A percentile compares a stretch with the other conserved stretches of the same genome.
These are phyloP conservation scores for Chalciporus chontae DNA, from an alignment of 768 basidiomycete species.

Conservation along the genomic window DNA sequence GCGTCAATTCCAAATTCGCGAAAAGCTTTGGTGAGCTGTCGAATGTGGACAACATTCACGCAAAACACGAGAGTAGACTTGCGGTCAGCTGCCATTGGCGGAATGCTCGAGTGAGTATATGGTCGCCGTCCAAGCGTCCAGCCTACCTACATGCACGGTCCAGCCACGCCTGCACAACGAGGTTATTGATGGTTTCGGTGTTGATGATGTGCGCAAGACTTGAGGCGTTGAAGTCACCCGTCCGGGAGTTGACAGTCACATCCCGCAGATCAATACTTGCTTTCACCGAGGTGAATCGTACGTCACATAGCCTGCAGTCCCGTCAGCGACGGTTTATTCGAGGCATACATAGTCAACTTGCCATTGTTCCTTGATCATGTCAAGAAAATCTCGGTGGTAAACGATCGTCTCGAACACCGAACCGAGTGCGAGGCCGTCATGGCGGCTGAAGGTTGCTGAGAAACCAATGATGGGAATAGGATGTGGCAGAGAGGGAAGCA, in stretches of 20 bases:
- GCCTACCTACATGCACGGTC: conserved; percentile 68
- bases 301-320: conserved; percentile 70
- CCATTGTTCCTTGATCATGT: conserved; percentile 95
- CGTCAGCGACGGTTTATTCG: not conserved
- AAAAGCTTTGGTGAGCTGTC: conserved; percentile 68
- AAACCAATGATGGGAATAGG: conserved; percentile 87
- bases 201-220: conserved; percentile 83
- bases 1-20: conserved; percentile 79
- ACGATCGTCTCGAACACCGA: conserved; percentile 90
- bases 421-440: conserved; percentile 86
- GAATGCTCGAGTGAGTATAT: conserved; percentile 3
- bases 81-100: conserved; percentile 43
- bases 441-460: conserved; percentile 90
- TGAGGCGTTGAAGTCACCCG: conserved; percentile 79
- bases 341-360: conserved; percentile 21
- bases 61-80: conserved; percentile 93
- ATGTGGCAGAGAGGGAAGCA: conserved; percentile 38
- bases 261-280: conserved; percentile 66
- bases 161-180: conserved; percentile 82
- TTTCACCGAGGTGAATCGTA: conserved; percentile 80
- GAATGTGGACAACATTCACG: conserved; percentile 79
- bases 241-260: conserved; percentile 61
- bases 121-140: not conserved
- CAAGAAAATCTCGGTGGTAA: conserved; percentile 85
- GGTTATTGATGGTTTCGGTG: conserved; percentile 67